Conservation (phyloP, 2,329 filamentous ascomycete genomes). For the Neonectria hederae region DNA sequence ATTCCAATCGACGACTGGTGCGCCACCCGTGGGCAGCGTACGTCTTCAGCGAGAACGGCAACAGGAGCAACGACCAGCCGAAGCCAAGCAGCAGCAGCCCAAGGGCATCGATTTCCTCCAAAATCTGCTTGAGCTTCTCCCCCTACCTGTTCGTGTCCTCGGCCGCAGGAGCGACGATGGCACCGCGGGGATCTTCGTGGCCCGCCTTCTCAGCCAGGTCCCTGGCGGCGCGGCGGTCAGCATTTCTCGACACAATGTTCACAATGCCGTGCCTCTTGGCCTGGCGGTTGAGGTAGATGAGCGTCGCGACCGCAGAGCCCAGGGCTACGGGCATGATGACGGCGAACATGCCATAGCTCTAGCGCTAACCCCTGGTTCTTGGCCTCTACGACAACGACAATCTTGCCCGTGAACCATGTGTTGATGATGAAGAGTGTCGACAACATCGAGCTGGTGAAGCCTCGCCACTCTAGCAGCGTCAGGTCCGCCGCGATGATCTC, state of each 20-base stretch:
- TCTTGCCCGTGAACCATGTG: constrained; percentile 52
- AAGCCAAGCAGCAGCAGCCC: constrained; percentile 58
- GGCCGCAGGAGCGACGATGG: constrained; percentile 26
- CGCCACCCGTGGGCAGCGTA: constrained; percentile 53
- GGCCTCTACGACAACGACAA: constrained; percentile 50
- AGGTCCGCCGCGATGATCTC: constrained; percentile 72
- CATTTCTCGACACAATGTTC: constrained; percentile 45
- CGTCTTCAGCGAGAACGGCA: constrained; percentile 69
- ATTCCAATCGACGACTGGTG: constrained; percentile 54
- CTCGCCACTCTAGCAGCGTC: constrained; percentile 56
- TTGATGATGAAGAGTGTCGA: constrained; percentile 49
- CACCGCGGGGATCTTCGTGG: constrained; percentile 29
- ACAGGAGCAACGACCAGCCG: constrained; percentile 67
- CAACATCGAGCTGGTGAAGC: constrained; percentile 45
- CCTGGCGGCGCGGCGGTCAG: constrained; percentile 47
- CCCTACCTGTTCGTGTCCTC: constrained; percentile 34
- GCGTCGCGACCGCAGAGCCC: constrained; percentile 61
- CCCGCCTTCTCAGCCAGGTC: constrained; percentile 28
- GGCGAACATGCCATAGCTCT: constrained; percentile 68
- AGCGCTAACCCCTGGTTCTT: constrained; percentile 40
- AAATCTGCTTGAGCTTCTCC: constrained; percentile 47
- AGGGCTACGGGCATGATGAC: constrained; percentile 67
- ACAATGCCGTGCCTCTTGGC: constrained; percentile 62
- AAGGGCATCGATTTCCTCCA: constrained; percentile 49
- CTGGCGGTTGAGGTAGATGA: constrained; percentile 66